Base-by-base conservation (phyloP, 352 stramenopile genomes). In the Pythium guiyangense region DNA sequence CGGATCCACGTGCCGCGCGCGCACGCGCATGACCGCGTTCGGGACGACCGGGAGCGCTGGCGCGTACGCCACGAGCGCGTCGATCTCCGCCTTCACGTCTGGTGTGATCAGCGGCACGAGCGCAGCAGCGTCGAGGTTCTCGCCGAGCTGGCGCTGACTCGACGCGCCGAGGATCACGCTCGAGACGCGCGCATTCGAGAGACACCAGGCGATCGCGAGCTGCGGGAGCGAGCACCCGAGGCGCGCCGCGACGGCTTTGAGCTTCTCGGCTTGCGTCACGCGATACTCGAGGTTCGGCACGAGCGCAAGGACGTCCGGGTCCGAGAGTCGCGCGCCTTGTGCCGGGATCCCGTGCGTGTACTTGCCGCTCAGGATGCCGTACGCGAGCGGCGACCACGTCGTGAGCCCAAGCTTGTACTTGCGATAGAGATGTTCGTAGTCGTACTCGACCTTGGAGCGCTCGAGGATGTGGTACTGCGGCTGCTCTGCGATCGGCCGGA, bases 31-130 rank as follows among this genome's bases (percentile, higher is more conserved):
- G 34, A 39, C 34, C 6, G 8, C 34, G 34, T 11, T 39, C 11
- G 34, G 11, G 8, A 39, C 34, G 34, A 49, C 44, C 10, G 57
- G 61, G 18, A n/a, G n/a, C n/a, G n/a, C n/a, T n/a, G n/a, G n/a
- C n/a, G n/a, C n/a, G n/a, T n/a, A n/a, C n/a, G 59, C 50, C 26
- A 67, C 40, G 37, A 85, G 65, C 39, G 48, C 59, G 17, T 88
- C 79, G 26, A 89, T 82, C 39, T 71, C 39, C 0, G 53, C 51
- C 57, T 86, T 86, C 26, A 81, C 31, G 35, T 85, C 64, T 12
- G 69, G 62, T 1, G 74, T 88, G 56, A 84, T 64, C 51, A 72
- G 77, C 10, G 62, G 25, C 25, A 75, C 50, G 17, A n/a, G n/a
- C n/a, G n/a, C n/a, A n/a, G n/a, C n/a, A 2, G 15, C n/a, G 17